These are phyloP conservation scores for Diplogelasinospora grovesii DNA, from an alignment of 495 filamentous ascomycete genomes.

Conservation along the genomic window DNA sequence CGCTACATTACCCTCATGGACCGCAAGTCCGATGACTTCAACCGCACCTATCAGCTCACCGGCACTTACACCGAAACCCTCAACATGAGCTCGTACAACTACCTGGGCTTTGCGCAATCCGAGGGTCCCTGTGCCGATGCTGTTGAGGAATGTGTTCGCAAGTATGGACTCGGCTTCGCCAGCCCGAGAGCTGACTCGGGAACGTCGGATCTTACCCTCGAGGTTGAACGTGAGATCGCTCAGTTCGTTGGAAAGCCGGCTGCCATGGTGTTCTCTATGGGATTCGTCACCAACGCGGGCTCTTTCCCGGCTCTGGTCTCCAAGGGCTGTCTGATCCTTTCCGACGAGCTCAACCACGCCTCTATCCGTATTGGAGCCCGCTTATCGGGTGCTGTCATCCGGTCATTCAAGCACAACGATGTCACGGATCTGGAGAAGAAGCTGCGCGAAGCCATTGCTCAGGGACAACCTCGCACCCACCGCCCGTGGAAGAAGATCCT, in stretches of 20 bases:
- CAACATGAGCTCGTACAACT: conserved; percentile 99
- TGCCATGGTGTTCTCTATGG: conserved; percentile 98
- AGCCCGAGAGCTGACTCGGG: conserved; percentile 80
- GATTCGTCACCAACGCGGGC: conserved; percentile 88
- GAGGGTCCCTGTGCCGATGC: conserved; percentile 94
- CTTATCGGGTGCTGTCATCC: conserved; percentile 88
- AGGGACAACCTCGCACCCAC: conserved; percentile 94
- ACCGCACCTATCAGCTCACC: conserved; percentile 76
- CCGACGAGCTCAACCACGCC: conserved; percentile 94
- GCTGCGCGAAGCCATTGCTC: conserved; percentile 85
- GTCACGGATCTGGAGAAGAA: conserved; percentile 78
- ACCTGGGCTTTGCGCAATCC: conserved; percentile 96
- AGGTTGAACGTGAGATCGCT: conserved; percentile 85
- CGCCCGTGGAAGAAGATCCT: conserved; percentile 98
- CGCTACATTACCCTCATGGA: conserved; percentile 89
- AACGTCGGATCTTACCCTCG: conserved; percentile 77
- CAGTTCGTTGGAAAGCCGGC: conserved; percentile 88
- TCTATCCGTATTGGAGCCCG: conserved; percentile 94
- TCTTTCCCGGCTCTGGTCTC: conserved; percentile 85
- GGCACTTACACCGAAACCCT: conserved; percentile 92
- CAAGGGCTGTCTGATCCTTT: conserved; percentile 89
- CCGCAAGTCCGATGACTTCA: conserved; percentile 80
- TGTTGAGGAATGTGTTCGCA: conserved; percentile 76
- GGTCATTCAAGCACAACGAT: conserved; percentile 96
- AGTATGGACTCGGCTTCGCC: conserved; percentile 71